phyloP scores from a whole-genome alignment of 306 rosid genomes.

The Begonia peltatifolia region DNA sequence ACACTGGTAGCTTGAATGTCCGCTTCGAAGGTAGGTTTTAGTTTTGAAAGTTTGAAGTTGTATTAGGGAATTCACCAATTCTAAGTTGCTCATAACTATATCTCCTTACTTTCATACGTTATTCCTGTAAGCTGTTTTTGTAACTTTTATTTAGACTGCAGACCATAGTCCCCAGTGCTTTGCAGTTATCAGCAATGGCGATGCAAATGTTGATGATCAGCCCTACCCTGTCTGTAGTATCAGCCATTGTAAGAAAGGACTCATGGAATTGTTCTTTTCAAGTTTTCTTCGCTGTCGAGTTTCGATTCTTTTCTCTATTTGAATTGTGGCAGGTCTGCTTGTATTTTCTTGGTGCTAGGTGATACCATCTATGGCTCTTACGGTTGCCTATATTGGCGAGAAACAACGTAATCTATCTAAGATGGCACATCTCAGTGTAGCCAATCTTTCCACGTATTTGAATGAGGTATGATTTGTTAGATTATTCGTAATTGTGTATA shows the following conservation, averaged over 20 bases:
- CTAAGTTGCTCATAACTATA: no score
- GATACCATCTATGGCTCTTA: slow-evolving; percentile 61
- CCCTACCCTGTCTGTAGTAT: slow-evolving; percentile 56
- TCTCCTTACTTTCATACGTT: no score
- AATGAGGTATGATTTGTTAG: slow-evolving; percentile 48
- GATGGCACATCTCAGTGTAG: slow-evolving; percentile 45
- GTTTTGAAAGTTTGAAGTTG: no score
- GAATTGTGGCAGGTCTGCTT: slow-evolving; percentile 9
- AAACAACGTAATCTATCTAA: slow-evolving; percentile 55
- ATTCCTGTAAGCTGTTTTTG: no score
- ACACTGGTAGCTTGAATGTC: no score
- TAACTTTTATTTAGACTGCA: slow-evolving; percentile 21
- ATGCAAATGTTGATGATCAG: slow-evolving; percentile 59
- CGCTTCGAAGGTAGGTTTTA: no score
- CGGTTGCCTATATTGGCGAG: slow-evolving; percentile 51
- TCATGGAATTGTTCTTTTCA: neutral
- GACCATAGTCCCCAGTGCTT: slow-evolving; percentile 68
- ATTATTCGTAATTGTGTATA: neutral
- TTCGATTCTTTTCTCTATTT: neutral
- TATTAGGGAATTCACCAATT: no score
- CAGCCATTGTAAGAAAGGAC: slow-evolving; percentile 48
- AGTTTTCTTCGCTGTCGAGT: neutral
- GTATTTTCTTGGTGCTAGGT: slow-evolving; percentile 27
- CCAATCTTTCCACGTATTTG: slow-evolving; percentile 70
- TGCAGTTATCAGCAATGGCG: slow-evolving; percentile 71